Conservation (phyloP, 108 stramenopile genomes). For the Cyclotella cryptica region DNA sequence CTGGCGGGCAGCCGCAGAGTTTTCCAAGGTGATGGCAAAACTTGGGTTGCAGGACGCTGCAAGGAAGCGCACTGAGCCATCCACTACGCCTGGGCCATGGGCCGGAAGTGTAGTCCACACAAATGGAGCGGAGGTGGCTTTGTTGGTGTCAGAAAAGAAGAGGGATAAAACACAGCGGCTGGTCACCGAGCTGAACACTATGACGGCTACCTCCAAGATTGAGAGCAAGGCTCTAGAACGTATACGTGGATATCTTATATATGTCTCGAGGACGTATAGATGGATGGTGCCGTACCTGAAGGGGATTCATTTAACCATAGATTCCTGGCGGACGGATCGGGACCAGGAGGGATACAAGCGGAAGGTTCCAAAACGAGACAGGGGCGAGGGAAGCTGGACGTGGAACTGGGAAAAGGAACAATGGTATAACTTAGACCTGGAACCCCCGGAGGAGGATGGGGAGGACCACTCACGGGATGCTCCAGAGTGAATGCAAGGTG, state of each 20-base stretch:
- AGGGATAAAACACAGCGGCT: conserved; percentile 36
- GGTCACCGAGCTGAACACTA: not conserved
- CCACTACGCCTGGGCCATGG: conserved; percentile 54
- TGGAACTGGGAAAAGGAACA: not conserved
- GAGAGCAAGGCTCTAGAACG: conserved; percentile 2
- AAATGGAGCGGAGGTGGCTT: conserved; percentile 18
- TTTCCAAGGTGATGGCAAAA: not conserved
- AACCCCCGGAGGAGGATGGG: not conserved
- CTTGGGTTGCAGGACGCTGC: conserved; percentile 58
- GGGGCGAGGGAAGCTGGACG: no score
- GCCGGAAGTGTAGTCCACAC: conserved; percentile 34
- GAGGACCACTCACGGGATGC: no score
- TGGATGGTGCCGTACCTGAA: no score
- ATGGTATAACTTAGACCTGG: not conserved
- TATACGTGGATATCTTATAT: conserved; percentile 49
- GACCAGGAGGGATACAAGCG: conserved; percentile 51
- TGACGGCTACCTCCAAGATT: not conserved
- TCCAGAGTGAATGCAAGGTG: not conserved
- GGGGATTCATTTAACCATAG: conserved; percentile 53
- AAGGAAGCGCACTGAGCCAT: conserved; percentile 40
- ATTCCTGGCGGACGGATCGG: conserved; percentile 41
- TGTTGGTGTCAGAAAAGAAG: conserved; percentile 31
- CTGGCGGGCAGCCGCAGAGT: not conserved
- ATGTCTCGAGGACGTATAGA: conserved; percentile 42
- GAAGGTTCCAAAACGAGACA: not conserved